Percentiles rank a stretch among this genome's conserved stretches.
Conservation (phyloP, 2,329 filamentous ascomycete genomes). For the Amesomyces nigricolor region DNA sequence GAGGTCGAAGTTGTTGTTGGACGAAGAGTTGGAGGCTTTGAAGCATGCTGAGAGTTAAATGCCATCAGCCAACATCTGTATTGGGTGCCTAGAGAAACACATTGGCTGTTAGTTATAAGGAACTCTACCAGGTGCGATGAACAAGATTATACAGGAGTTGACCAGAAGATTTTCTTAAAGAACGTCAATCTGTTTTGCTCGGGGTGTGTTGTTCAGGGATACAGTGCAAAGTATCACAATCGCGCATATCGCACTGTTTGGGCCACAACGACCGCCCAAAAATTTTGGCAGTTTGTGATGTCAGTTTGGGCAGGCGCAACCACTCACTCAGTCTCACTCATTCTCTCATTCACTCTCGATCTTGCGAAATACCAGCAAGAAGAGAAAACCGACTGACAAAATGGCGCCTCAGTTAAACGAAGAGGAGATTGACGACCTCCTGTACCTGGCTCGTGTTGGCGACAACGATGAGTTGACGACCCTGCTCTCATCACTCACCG, state of each 20-base stretch:
- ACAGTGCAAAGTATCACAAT: neutral
- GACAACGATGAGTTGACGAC: conserved; percentile 64
- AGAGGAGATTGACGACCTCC: conserved; percentile 84
- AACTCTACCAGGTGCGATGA: too few relatives aligned
- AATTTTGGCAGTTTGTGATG: conserved; percentile 13
- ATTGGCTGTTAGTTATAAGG: too few relatives aligned
- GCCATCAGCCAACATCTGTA: too few relatives aligned
- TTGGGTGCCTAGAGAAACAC: too few relatives aligned
- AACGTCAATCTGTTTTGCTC: too few relatives aligned
- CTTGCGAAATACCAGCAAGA: neutral
- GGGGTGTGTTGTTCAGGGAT: neutral
- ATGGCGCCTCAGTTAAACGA: conserved; percentile 53
- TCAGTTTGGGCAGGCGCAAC: conserved; percentile 4
- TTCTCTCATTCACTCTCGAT: neutral
- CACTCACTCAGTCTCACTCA: neutral
- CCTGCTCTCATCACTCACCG: conserved; percentile 53
- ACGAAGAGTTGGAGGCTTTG: neutral
- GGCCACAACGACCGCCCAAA: conserved; percentile 14
- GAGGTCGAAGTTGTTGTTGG: conserved; percentile 8
- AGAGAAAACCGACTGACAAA: neutral
- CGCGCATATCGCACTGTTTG: conserved; percentile 15
- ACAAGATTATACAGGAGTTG: too few relatives aligned
- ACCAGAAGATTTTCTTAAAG: too few relatives aligned
- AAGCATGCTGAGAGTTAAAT: neutral
- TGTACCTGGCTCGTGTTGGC: conserved; percentile 78